phyloP scores from a whole-genome alignment of 2,329 filamentous ascomycete species.

The Pseudogymnoascus sp. region DNA sequence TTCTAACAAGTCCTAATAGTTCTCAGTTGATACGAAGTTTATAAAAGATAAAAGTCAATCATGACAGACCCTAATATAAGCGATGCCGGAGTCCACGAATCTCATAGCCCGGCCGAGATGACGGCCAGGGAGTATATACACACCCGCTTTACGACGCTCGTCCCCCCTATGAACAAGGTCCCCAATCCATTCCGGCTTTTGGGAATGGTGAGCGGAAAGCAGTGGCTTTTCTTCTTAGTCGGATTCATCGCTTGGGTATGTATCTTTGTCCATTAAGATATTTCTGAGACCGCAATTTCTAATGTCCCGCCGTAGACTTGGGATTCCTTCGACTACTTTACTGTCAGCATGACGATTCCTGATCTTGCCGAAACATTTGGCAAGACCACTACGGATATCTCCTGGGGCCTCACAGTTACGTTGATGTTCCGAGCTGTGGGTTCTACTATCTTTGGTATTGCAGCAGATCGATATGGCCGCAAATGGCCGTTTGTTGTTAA shows the following conservation, averaged over 20 bases:
- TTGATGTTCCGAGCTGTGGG: constrained; percentile 52
- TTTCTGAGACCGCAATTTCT: background rate
- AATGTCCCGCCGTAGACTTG: constrained; percentile 35
- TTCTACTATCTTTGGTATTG: constrained; percentile 45
- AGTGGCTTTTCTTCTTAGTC: constrained; percentile 72
- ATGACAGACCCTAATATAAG: background rate
- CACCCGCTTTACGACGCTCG: constrained; percentile 47
- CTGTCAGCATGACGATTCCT: constrained; percentile 50
- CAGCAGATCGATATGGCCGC: constrained; percentile 47
- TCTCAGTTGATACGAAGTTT: background rate
- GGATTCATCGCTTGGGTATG: constrained; percentile 59
- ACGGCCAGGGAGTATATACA: constrained; percentile 22
- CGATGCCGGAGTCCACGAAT: constrained; percentile 17
- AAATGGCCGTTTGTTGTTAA: constrained; percentile 67
- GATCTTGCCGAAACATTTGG: constrained; percentile 45
- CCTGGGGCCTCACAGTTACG: constrained; percentile 55
- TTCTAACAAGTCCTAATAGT: background rate
- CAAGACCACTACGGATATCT: constrained; percentile 48
- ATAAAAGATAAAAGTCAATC: background rate
- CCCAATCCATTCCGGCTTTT: constrained; percentile 63
- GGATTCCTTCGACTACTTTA: constrained; percentile 61
- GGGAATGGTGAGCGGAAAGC: constrained; percentile 50
- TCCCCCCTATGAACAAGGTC: constrained; percentile 52
- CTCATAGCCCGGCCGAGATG: constrained; percentile 20
- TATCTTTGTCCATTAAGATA: background rate